A percentile compares a stretch with the other conserved stretches of the same genome.
Evolutionary conservation across 257 asterid species (phyloP).

Genomic region (Solanum habrochaites): DNA sequence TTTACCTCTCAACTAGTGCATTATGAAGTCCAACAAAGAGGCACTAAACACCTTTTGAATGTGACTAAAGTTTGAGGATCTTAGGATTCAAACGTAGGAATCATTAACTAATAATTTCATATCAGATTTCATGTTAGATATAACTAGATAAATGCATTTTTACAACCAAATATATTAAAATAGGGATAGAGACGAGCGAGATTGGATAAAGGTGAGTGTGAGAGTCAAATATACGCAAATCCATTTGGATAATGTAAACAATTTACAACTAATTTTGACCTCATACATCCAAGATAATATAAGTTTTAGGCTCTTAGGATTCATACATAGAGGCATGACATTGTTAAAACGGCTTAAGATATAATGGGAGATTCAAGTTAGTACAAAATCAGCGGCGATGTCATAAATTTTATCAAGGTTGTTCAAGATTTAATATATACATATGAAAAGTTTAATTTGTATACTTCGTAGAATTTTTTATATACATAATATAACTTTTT

Average conservation of each 20-base stretch:
- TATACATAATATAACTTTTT: background rate
- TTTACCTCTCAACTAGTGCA: background rate
- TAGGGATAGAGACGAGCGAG: background rate
- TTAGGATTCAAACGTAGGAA: background rate
- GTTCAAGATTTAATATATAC: too few relatives aligned
- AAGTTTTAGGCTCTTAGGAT: background rate
- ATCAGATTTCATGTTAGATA: background rate
- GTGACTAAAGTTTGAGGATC: background rate
- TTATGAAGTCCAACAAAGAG: background rate
- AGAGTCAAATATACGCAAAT: too few relatives aligned
- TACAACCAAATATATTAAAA: too few relatives aligned
- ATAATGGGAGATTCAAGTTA: background rate
- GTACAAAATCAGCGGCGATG: background rate
- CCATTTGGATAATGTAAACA: too few relatives aligned
- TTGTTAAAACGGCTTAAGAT: background rate
- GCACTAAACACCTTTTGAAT: background rate
- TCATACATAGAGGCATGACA: background rate
- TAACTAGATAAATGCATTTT: too few relatives aligned
- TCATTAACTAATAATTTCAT: too few relatives aligned
- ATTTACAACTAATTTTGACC: background rate
- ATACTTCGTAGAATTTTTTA: background rate
- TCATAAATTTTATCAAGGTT: background rate
- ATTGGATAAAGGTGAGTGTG: too few relatives aligned
- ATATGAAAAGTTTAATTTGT: background rate
- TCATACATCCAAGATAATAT: background rate